Evolutionary conservation across 73 alveolate species (phyloP).

Genomic region (Tetrahymena elliotti): DNA sequence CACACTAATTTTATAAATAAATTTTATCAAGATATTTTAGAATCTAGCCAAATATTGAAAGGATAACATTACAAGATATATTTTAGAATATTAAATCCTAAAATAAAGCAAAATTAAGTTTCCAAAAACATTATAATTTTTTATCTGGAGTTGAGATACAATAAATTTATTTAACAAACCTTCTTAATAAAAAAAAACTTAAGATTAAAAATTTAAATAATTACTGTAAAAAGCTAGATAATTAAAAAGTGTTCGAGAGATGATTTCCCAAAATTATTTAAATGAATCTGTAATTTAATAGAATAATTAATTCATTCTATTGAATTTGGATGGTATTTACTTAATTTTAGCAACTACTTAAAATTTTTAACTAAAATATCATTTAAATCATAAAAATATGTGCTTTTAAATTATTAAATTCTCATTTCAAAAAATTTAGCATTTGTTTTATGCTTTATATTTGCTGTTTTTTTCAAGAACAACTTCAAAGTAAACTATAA

Average conservation of each 20-base stretch:
- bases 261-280: background rate
- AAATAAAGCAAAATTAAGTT: background rate
- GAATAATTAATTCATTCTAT: background rate
- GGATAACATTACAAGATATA: no score
- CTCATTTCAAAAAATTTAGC: no score
- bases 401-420: no score
- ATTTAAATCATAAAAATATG: no score
- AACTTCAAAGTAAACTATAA: background rate
- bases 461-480: background rate
- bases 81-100: background rate
- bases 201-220: background rate
- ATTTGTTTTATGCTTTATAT: no score
- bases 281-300: no score
- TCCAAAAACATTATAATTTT: background rate
- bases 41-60: no score
- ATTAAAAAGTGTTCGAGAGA: background rate
- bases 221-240: background rate
- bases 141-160: background rate
- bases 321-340: background rate
- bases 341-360: background rate
- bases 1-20: background rate
- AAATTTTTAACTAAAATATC: no score
- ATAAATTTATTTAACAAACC: background rate
- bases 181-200: background rate
- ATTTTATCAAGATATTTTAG: no score